Evolutionary conservation across 1,284 basidiomycete species (phyloP).

Genomic region (Trichosporon sp.): DNA sequence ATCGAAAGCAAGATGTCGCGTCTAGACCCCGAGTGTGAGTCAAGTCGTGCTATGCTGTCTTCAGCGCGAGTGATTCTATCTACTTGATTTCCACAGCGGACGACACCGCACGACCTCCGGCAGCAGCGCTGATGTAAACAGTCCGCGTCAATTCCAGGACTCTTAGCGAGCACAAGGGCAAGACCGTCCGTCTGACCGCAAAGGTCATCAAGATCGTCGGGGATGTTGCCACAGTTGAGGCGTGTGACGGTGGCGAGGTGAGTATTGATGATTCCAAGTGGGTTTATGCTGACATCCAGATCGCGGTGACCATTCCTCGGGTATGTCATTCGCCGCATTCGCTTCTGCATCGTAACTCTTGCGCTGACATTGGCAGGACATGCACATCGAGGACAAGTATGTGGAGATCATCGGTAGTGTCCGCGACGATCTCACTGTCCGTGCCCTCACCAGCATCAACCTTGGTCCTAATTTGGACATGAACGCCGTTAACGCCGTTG

Average conservation of each 20-base stretch:
- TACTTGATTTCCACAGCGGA: no score
- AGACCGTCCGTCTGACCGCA: slow-evolving; percentile 65
- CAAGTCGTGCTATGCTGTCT: background rate
- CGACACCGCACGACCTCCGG: no score
- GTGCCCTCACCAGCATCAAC: slow-evolving; percentile 58
- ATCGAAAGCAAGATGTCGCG: slow-evolving; percentile 28
- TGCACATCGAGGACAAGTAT: slow-evolving; percentile 55
- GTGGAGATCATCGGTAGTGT: slow-evolving; percentile 73
- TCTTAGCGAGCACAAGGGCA: slow-evolving; percentile 38
- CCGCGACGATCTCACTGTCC: slow-evolving; percentile 57
- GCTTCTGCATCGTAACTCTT: no score
- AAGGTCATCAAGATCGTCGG: slow-evolving; percentile 60
- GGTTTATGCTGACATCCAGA: slow-evolving; percentile 33
- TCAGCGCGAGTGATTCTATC: no score
- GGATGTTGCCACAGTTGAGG: slow-evolving; percentile 59
- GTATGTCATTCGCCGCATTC: slow-evolving; percentile 51
- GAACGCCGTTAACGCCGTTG: slow-evolving; percentile 40
- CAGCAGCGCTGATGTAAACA: slow-evolving; percentile 12
- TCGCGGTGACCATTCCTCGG: slow-evolving; percentile 54
- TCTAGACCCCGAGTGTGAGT: slow-evolving; percentile 41
- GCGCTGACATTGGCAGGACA: slow-evolving; percentile 46
- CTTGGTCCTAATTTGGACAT: slow-evolving; percentile 57
- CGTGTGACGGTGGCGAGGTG: slow-evolving; percentile 64
- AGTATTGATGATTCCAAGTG: slow-evolving; percentile 12
- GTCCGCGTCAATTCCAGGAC: slow-evolving; percentile 41